Base-by-base conservation (phyloP, 352 stramenopile genomes). In the Phytophthora ramorum region DNA sequence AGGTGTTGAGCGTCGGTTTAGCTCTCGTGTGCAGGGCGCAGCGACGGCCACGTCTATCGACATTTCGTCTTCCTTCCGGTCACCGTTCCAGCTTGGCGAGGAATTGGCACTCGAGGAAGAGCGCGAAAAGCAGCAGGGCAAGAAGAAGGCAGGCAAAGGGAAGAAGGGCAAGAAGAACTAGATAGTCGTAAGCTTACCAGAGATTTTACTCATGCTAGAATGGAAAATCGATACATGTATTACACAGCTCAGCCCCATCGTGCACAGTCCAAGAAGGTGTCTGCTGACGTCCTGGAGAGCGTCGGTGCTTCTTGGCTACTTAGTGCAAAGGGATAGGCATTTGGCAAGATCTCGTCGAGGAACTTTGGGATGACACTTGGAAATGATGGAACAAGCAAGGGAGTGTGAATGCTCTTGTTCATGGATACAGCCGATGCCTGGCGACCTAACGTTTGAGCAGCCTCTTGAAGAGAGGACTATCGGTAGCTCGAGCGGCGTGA, bases 1-100 rank as follows among this genome's bases (percentile, higher is more conserved):
- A 58, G 85, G 75, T 38, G 84, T 96, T 24, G 83, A 95, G 76
- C 81, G 85, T 34, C 85, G 84, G 52, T 97, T 97, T 69, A 58
- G 82, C n/a, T 89, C 87, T 64, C 85, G 89, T 35, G 81, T 88
- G 38, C 79, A 90, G 45, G 75, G 63, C 26, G 16, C 50, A 22
- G 34, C 71, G 5, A 63, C 66, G 3, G 50, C 71, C 28, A 63
- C 69, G 19, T 71, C 71, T 38, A 66, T 63, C 17, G 83, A 93
- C 59, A 79, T 96, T 58, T 78, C 81, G 26, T 62, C 83, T 16
- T 93, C 87, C 7, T 94, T 95, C 76, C 78, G 80, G 40, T 92
- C 83, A 40, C 75, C 88, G 9, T 73, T 85, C 48, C 82, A 95
- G 54, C 60, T 94, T 43, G 86, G 81, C n/a, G 85, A 95, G 58